A percentile compares a stretch with the other conserved stretches of the same genome.
Conservation (phyloP, 2,329 filamentous ascomycete species). For the Aspergillus sp. region DNA sequence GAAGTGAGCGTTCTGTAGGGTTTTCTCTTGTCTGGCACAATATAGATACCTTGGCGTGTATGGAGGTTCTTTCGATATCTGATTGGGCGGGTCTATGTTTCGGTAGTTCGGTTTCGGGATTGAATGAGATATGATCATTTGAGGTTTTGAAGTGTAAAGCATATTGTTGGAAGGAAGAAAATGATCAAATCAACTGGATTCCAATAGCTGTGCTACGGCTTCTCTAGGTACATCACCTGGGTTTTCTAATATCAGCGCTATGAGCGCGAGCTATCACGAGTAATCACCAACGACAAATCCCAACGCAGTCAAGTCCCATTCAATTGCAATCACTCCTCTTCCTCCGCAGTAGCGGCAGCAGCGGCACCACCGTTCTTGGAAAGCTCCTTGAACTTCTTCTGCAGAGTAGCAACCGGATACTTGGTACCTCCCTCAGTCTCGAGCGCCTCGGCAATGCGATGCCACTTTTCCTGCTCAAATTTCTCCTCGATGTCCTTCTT, state of each 20-base stretch:
- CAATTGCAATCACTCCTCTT: too few species aligned
- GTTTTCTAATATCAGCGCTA: too few species aligned
- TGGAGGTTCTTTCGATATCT: not conserved
- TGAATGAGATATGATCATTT: too few species aligned
- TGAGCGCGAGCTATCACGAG: too few species aligned
- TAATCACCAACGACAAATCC: not conserved
- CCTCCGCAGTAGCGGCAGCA: not conserved
- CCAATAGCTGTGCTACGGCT: too few species aligned
- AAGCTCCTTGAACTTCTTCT: constrained; percentile 43
- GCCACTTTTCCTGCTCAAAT: constrained; percentile 42
- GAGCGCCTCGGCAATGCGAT: constrained; percentile 33
- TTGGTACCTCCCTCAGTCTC: constrained; percentile 27
- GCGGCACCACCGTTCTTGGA: constrained; percentile 21
- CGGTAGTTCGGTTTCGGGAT: too few species aligned
- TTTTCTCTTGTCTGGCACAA: constrained; percentile 18
- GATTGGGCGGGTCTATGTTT: too few species aligned
- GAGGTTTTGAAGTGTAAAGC: too few species aligned
- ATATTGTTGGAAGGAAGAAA: too few species aligned
- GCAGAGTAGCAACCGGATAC: constrained; percentile 33
- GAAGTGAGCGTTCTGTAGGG: constrained; percentile 31
- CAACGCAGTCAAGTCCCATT: not conserved
- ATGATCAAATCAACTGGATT: too few species aligned
- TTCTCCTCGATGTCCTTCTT: constrained; percentile 41
- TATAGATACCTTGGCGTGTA: constrained; percentile 13
- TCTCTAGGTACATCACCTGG: too few species aligned